Evolutionary conservation across 208 protist genomes (phyloP).

Genomic region (Acanthamoeba divionensis): DNA sequence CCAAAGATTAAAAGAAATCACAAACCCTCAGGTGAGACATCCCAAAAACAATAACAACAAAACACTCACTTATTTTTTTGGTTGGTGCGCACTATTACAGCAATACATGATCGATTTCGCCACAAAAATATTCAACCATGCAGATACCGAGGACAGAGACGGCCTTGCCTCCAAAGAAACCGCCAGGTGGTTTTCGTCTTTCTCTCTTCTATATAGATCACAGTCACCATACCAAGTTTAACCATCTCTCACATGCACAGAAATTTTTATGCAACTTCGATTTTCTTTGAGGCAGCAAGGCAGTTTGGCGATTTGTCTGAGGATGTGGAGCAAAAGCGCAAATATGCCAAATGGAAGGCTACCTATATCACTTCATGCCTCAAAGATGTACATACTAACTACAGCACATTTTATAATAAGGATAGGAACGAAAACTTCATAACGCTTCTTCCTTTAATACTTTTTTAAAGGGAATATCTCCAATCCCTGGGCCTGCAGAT

Average conservation of each 20-base stretch:
- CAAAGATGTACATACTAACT: no score
- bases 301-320: slow-evolving; percentile 35
- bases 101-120: neutral
- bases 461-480: no score
- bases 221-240: neutral
- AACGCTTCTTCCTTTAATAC: no score
- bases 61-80: neutral
- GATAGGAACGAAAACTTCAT: no score
- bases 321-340: slow-evolving; percentile 29
- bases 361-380: neutral
- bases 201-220: neutral
- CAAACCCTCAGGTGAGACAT: neutral
- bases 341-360: slow-evolving; percentile 41
- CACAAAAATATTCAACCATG: neutral
- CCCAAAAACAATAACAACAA: neutral
- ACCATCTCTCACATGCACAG: neutral
- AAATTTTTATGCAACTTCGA: slow-evolving; percentile 5
- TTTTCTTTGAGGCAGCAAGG: neutral
- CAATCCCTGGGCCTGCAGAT: no score
- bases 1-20: neutral
- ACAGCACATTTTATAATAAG: no score
- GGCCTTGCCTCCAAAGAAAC: slow-evolving; percentile 1
- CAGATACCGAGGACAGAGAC: neutral
- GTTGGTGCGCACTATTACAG: neutral
- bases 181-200: neutral